Evolutionary conservation across 306 rosid genomes (phyloP).

Genomic region (Parietaria judaica): DNA sequence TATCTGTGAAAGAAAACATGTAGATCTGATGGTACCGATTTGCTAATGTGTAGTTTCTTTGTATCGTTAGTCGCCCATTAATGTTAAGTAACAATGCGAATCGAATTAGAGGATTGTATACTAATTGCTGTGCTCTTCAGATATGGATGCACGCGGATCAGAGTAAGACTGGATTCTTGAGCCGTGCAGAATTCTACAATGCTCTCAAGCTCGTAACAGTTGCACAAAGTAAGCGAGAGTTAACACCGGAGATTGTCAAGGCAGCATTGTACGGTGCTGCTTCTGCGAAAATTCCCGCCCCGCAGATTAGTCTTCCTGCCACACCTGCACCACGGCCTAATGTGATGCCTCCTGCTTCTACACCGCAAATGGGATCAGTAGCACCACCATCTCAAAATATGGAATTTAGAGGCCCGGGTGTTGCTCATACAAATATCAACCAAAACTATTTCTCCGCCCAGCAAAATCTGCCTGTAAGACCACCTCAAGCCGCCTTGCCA

Average conservation of each 20-base stretch:
- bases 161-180: conserved; percentile 79
- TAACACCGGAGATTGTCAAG: conserved; percentile 80
- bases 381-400: conserved; percentile 53
- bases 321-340: conserved; percentile 35
- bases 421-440: conserved; percentile 39
- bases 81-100: neutral
- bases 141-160: conserved; percentile 94
- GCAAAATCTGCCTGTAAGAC: conserved; percentile 52
- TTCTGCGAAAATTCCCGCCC: conserved; percentile 88
- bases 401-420: conserved; percentile 60
- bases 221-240: conserved; percentile 88
- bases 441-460: conserved; percentile 50
- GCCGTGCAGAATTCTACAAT: conserved; percentile 76
- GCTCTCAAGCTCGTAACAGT: conserved; percentile 91
- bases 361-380: conserved; percentile 43
- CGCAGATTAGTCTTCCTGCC: conserved; percentile 63
- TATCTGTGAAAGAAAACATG: no score
- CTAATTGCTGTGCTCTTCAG: conserved; percentile 32
- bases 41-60: neutral
- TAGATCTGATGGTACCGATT: no score
- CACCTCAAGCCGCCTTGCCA: conserved; percentile 37
- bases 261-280: conserved; percentile 84
- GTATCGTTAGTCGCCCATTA: neutral
- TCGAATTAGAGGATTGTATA: neutral
- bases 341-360: conserved; percentile 33